A percentile compares a stretch with the other conserved stretches of the same genome.
Conservation (phyloP, 306 rosid species). For the Mucuna pruriens region DNA sequence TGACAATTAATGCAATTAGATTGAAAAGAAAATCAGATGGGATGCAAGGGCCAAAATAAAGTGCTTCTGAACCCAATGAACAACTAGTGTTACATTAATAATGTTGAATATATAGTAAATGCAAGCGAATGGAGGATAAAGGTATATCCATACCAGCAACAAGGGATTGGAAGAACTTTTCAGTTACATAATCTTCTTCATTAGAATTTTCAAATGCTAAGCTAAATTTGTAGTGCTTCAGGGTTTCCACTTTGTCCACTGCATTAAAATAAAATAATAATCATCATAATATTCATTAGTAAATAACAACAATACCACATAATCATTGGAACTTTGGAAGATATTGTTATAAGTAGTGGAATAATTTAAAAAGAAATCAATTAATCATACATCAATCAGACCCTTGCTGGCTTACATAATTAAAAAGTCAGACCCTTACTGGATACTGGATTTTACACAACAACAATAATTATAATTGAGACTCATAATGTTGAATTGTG, state of each 20-base stretch:
- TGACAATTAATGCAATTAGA: not conserved
- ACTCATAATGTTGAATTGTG: not conserved
- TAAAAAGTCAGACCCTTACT: too few relatives aligned
- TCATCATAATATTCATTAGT: constrained; percentile 1
- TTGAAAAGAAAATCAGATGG: not conserved
- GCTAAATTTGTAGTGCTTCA: constrained; percentile 91
- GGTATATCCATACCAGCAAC: constrained; percentile 80
- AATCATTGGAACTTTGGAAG: constrained; percentile 22
- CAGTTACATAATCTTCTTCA: constrained; percentile 99
- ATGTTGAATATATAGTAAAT: constrained; percentile 31
- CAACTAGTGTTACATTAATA: not conserved
- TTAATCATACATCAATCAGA: not conserved
- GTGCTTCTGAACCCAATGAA: constrained; percentile 6
- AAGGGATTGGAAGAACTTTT: constrained; percentile 95
- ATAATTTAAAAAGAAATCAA: constrained; percentile 24
- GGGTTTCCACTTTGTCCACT: constrained; percentile 87
- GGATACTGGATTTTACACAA: constrained; percentile 11
- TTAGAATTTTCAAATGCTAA: constrained; percentile 97
- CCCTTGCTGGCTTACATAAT: not conserved
- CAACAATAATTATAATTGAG: not conserved
- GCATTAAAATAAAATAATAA: constrained; percentile 39
- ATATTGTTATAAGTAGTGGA: not conserved
- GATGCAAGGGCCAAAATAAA: constrained; percentile 16
- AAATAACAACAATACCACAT: not conserved
- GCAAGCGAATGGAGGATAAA: constrained; percentile 30